Evolutionary conservation across 345 rosid species (phyloP).

Genomic region (Kernera saxatilis): DNA sequence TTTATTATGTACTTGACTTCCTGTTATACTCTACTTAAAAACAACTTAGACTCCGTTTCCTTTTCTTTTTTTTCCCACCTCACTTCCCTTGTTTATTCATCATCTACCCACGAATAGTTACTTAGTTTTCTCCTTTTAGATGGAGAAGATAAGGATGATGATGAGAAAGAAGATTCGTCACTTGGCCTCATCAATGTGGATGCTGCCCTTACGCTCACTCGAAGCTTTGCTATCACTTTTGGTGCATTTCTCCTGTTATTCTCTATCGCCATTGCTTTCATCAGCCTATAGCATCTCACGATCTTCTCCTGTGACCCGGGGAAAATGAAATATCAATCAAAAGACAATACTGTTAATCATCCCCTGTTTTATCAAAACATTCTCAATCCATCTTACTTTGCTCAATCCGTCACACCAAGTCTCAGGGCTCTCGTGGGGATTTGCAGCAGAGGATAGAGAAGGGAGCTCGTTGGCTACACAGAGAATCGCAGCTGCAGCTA

Average conservation of each 20-base stretch:
- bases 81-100: no score
- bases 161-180: constrained; percentile 20
- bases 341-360: not conserved
- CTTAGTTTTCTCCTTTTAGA: constrained; percentile 70
- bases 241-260: constrained; percentile 43
- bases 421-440: constrained; percentile 73
- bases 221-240: constrained; percentile 51
- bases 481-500: constrained; percentile 88
- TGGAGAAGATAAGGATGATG: constrained; percentile 45
- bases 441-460: constrained; percentile 47
- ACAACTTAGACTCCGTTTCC: no score
- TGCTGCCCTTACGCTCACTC: constrained; percentile 56
- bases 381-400: constrained; percentile 49
- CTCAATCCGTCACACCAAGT: constrained; percentile 94
- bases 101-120: constrained; percentile 59
- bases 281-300: constrained; percentile 65
- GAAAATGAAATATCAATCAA: not conserved
- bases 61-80: no score
- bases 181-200: constrained; percentile 44
- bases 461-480: constrained; percentile 83
- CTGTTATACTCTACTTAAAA: constrained; percentile 38
- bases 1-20: constrained; percentile 19
- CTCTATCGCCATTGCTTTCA: constrained; percentile 57
- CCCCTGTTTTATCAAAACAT: not conserved
- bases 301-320: constrained; percentile 63